Evolutionary conservation across 176 grass and related monocot species (phyloP).

Genomic region (Pharus latifolius): DNA sequence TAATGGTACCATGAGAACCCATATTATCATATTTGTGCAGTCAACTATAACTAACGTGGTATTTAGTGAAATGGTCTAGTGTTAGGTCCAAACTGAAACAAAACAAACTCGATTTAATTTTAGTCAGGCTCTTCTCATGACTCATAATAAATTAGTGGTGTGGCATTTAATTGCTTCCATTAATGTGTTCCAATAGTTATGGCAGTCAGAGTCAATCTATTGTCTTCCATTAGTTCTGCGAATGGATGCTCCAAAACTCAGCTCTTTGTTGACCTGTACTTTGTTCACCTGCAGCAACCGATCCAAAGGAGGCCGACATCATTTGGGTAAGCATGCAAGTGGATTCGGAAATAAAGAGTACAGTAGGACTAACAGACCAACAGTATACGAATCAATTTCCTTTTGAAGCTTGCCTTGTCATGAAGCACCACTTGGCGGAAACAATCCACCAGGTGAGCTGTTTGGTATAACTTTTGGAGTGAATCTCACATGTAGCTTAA

Average conservation of each 20-base stretch:
- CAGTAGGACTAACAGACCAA: constrained; percentile 52
- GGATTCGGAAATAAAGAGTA: constrained; percentile 76
- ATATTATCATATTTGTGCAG: neutral
- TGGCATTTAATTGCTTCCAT: neutral
- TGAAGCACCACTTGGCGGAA: constrained; percentile 92
- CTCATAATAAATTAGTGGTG: neutral
- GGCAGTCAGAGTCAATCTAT: neutral
- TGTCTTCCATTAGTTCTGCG: neutral
- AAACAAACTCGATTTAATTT: neutral
- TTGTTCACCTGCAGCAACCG: constrained; percentile 43
- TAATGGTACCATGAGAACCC: neutral
- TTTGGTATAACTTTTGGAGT: neutral
- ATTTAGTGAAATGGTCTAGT: too few relatives aligned
- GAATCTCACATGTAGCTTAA: neutral
- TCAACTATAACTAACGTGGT: too few relatives aligned
- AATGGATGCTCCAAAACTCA: constrained; percentile 5
- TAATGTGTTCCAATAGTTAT: neutral
- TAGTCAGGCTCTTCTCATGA: neutral
- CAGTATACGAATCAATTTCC: constrained; percentile 95
- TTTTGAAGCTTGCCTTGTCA: constrained; percentile 93
- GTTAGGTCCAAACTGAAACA: too few relatives aligned
- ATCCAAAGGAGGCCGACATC: constrained; percentile 80
- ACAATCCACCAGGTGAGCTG: constrained; percentile 64
- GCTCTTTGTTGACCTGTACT: constrained; percentile 5
- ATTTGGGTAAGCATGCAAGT: constrained; percentile 91